phyloP scores from a whole-genome alignment of 768 basidiomycete genomes.

The Ephemerocybe angulata region DNA sequence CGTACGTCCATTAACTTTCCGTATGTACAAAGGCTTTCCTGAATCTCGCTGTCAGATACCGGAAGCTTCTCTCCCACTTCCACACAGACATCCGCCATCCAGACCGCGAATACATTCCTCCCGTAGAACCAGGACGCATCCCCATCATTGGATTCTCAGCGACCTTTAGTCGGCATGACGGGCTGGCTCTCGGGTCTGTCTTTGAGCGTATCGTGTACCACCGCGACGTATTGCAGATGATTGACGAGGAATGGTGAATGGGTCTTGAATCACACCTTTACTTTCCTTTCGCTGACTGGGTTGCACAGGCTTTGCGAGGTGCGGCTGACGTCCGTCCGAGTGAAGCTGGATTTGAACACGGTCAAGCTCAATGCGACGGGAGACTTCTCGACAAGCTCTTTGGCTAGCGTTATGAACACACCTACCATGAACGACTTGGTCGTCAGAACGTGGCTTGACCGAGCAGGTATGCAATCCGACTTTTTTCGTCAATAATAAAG shows the following conservation, averaged over 20 bases:
- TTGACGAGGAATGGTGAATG: constrained; percentile 82
- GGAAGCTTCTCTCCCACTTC: constrained; percentile 81
- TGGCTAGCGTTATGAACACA: constrained; percentile 82
- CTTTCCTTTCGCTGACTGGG: constrained; percentile 16
- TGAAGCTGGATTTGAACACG: constrained; percentile 61
- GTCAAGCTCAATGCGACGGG: constrained; percentile 72
- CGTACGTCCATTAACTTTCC: constrained; percentile 44
- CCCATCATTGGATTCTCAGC: constrained; percentile 94
- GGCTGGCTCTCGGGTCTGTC: constrained; percentile 81
- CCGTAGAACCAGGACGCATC: constrained; percentile 44
- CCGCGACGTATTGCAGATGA: constrained; percentile 86
- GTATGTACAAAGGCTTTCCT: not conserved
- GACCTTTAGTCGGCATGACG: constrained; percentile 90
- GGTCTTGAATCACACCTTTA: not conserved
- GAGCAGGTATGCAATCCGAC: constrained; percentile 53
- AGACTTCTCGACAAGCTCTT: constrained; percentile 76
- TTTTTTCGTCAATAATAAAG: not conserved
- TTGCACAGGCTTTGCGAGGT: constrained; percentile 73
- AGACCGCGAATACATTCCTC: constrained; percentile 38
- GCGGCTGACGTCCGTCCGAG: constrained; percentile 79
- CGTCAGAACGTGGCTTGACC: constrained; percentile 82
- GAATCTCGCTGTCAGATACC: constrained; percentile 48
- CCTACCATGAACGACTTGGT: constrained; percentile 71
- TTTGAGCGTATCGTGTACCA: constrained; percentile 94
- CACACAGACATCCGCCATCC: constrained; percentile 60